Base-by-base conservation (phyloP, 1,139 yeast genomes). In the Hanseniaspora sp. region DNA sequence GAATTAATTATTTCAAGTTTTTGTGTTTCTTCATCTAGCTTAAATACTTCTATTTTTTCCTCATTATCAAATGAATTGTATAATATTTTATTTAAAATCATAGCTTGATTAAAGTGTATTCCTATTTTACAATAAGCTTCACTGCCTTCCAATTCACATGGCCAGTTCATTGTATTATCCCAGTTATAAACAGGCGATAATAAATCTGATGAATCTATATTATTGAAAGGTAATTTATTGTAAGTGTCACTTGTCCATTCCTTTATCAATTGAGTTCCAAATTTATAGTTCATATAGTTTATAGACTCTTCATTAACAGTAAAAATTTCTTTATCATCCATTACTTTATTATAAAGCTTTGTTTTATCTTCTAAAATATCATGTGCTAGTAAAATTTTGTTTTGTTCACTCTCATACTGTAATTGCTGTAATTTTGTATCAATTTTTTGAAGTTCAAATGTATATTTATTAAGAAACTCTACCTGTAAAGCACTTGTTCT, bases 271-370 rank as follows among this genome's bases (percentile, higher is more conserved):
- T 48, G 28, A 17, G 52, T 34, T 18, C 52, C 52, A 15, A 13
- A 48, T 18, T 48, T 48, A 28, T 48, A 40, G 28, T 48, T 48
- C 52, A 48, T 48, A n/a, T 30, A 28, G 7, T 48, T 48, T 7
- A 23, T 44, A 2, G 6, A 11, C 7, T 37, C 34, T 6, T 29
- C 34, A 33, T 40, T 31, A 18, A 33, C 8, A 7, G 18, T 33
- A 18, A 11, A 17, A 8, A 18, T 5, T 23, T 11, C 8, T 9
- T n/a, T 40, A 13, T 40, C 31, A 7, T 40, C 40, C 5, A 6
- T 13, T 35, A 35, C 7, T 9, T 35, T 13, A 35, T 11, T 13
- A 7, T 35, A 6, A 9, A 8, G 11, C 7, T 12, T 12, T 7
- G 7, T 12, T 5, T 13, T 35, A 35, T 35, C 39, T 35, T 5